A percentile compares a stretch with the other conserved stretches of the same genome.
Evolutionary conservation across 1,284 basidiomycete genomes (phyloP).

Genomic region (Sporisorium graminicola): DNA sequence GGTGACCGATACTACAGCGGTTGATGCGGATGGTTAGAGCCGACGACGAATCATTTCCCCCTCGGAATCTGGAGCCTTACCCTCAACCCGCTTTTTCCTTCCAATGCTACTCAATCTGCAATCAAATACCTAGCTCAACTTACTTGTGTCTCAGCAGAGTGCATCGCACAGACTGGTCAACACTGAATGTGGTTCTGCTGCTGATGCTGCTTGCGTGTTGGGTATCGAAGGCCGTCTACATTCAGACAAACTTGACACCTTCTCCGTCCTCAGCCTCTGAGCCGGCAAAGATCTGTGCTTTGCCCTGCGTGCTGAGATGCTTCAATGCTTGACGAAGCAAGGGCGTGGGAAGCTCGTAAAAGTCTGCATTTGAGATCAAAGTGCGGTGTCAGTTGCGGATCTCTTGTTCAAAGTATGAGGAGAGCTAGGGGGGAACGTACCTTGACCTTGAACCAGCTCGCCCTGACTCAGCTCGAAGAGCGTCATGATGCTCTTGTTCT

Average conservation of each 20-base stretch:
- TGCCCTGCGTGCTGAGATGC: constrained; percentile 72
- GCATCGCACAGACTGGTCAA: not conserved
- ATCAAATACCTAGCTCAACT: not conserved
- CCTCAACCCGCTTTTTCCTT: not conserved
- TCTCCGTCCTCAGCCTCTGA: constrained; percentile 70
- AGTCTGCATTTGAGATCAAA: constrained; percentile 69
- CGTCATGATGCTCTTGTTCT: constrained; percentile 73
- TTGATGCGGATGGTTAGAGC: not conserved
- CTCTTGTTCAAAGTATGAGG: not conserved
- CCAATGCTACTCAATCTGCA: not conserved
- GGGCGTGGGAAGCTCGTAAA: constrained; percentile 70
- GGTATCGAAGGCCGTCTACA: constrained; percentile 2
- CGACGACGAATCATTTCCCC: not conserved
- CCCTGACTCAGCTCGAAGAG: constrained; percentile 74
- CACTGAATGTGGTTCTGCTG: not conserved
- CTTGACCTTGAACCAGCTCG: constrained; percentile 70
- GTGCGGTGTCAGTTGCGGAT: not conserved
- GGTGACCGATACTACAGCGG: constrained; percentile 67
- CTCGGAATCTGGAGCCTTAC: not conserved
- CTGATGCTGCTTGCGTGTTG: not conserved
- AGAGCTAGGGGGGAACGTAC: constrained; percentile 12
- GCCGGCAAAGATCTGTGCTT: constrained; percentile 72
- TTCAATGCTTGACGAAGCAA: constrained; percentile 72
- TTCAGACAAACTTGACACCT: constrained; percentile 73
- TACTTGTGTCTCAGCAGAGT: too few relatives aligned